Conservation (phyloP, 1,284 basidiomycete species). For the Microbotryomycetes sp. region DNA sequence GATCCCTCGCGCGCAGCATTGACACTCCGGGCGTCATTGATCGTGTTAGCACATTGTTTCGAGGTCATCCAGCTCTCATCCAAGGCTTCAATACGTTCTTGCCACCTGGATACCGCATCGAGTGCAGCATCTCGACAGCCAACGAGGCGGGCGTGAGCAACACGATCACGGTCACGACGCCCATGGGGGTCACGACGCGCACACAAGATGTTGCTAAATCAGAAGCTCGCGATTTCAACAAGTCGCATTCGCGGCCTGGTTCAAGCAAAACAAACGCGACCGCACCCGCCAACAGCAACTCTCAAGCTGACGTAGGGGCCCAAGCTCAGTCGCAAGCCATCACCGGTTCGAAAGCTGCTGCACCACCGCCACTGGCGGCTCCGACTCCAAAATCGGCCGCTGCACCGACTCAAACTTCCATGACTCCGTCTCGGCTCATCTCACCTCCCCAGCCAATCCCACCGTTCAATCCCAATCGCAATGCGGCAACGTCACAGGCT, state of each 20-base stretch:
- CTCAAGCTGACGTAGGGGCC: no score
- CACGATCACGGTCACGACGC: constrained; percentile 87
- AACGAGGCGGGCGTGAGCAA: constrained; percentile 15
- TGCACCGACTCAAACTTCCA: constrained; percentile 36
- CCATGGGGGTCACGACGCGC: constrained; percentile 68
- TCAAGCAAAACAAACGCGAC: no score
- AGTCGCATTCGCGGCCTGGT: background rate
- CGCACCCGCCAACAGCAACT: no score
- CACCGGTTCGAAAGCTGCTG: background rate
- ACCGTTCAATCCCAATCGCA: constrained; percentile 38
- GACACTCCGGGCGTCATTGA: constrained; percentile 98
- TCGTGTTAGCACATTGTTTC: constrained; percentile 90
- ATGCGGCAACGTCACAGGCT: constrained; percentile 8
- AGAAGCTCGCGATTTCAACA: constrained; percentile 24
- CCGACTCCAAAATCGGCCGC: constrained; percentile 2
- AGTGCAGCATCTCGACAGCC: constrained; percentile 63
- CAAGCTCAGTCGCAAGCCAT: no score
- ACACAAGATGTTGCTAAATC: constrained; percentile 39
- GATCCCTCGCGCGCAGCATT: constrained; percentile 57
- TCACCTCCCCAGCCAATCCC: constrained; percentile 32
- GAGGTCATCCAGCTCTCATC: constrained; percentile 86
- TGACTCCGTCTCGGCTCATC: constrained; percentile 19
- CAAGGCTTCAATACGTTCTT: constrained; percentile 99
- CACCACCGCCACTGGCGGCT: constrained; percentile 28
- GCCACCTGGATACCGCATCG: constrained; percentile 92